phyloP scores from a whole-genome alignment of 1,284 basidiomycete genomes.

The Moesziomyces sp. region DNA sequence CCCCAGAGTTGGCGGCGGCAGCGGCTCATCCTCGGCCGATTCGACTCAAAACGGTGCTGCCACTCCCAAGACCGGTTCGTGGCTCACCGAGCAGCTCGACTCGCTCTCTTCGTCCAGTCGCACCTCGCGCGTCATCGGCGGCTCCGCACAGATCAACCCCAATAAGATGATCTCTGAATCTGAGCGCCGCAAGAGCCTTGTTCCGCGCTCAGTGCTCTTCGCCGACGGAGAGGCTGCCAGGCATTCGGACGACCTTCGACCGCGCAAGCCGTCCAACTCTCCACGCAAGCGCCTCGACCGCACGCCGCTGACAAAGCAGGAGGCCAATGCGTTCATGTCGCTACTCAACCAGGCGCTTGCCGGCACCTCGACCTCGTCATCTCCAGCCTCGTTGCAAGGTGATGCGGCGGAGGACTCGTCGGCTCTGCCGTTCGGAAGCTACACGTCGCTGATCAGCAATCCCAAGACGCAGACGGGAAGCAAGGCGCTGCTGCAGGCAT shows the following conservation, averaged over 20 bases:
- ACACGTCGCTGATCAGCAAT: constrained; percentile 34
- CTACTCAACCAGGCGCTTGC: constrained; percentile 36
- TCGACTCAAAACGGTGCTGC: not conserved
- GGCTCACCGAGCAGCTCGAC: constrained; percentile 40
- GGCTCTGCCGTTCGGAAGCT: constrained; percentile 32
- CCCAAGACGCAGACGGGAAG: constrained; percentile 21
- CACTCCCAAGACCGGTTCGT: constrained; percentile 1
- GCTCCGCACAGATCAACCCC: not conserved
- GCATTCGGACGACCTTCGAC: constrained; percentile 17
- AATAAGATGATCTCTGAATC: not conserved
- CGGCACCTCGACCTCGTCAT: constrained; percentile 7
- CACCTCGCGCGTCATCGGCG: constrained; percentile 2
- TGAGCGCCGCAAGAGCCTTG: constrained; percentile 9
- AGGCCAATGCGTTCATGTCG: constrained; percentile 40
- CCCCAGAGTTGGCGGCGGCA: constrained; percentile 18
- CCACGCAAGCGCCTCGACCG: constrained; percentile 26
- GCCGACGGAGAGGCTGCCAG: constrained; percentile 26
- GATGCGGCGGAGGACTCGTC: constrained; percentile 3
- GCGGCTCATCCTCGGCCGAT: not conserved
- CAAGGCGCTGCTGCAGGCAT: constrained; percentile 28
- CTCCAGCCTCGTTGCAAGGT: not conserved
- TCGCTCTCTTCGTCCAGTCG: constrained; percentile 19
- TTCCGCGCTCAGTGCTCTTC: constrained; percentile 45
- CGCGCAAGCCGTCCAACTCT: constrained; percentile 4
- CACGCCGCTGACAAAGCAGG: constrained; percentile 34